A percentile compares a stretch with the other conserved stretches of the same genome.
Evolutionary conservation across 345 rosid species (phyloP).

Genomic region (Sisymbrium altissimum): DNA sequence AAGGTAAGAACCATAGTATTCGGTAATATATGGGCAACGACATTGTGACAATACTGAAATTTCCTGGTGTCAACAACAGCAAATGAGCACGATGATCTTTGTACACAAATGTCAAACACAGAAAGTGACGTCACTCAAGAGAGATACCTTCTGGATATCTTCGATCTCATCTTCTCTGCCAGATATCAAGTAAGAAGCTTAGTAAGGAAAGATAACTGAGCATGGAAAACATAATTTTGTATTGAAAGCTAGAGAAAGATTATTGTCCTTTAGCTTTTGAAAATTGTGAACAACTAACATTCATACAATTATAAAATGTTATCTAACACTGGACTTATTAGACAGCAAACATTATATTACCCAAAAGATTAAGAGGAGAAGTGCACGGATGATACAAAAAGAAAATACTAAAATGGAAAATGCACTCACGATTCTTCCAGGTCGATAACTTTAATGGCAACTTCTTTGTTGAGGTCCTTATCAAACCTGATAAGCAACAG

Average conservation of each 20-base stretch:
- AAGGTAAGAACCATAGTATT: conserved; percentile 95
- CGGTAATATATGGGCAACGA: conserved; percentile 90
- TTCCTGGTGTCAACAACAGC: conserved; percentile 54
- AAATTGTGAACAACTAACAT: neutral
- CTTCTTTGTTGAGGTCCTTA: conserved; percentile 85
- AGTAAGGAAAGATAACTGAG: conserved; percentile 3
- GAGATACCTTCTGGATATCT: conserved; percentile 88
- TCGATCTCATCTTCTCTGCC: conserved; percentile 98
- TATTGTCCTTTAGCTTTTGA: neutral
- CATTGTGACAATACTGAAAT: conserved; percentile 94
- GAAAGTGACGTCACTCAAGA: conserved; percentile 11
- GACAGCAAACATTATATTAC: neutral
- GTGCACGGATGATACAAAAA: neutral
- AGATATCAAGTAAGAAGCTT: conserved; percentile 23
- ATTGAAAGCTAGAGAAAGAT: neutral
- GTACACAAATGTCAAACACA: neutral
- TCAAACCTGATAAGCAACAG: conserved; percentile 67
- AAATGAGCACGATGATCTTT: conserved; percentile 20
- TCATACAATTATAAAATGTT: neutral
- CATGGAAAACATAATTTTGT: neutral
- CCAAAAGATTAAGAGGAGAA: neutral
- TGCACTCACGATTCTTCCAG: conserved; percentile 93
- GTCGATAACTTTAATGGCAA: conserved; percentile 97
- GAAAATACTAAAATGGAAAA: neutral
- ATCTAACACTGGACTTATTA: neutral